Percentiles rank a stretch among this genome's conserved stretches.
phyloP scores from a whole-genome alignment of 1,139 yeast species.

The Pneumocystis sp. region DNA sequence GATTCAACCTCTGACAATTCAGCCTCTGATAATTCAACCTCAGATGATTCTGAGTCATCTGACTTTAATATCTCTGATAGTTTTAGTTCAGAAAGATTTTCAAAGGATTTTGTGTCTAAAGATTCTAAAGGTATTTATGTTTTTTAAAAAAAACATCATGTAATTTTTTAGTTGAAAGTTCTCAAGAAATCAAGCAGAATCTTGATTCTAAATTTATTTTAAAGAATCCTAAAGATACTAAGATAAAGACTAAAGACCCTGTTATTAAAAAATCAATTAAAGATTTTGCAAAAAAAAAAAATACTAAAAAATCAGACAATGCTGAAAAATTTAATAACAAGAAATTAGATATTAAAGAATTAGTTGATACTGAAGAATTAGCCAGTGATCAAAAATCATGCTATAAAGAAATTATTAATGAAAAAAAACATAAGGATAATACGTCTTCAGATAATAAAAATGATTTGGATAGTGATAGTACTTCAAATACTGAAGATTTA shows the following conservation, averaged over 20 bases:
- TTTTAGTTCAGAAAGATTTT: constrained; percentile 21
- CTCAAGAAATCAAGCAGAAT: background rate
- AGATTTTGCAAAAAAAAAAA: background rate
- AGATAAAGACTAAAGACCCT: background rate
- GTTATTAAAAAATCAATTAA: background rate
- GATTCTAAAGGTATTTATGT: constrained; percentile 4
- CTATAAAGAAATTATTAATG: background rate
- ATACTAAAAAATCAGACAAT: background rate
- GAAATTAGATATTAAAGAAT: background rate
- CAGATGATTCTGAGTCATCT: constrained; percentile 4
- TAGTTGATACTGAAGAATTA: background rate
- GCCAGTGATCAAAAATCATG: background rate
- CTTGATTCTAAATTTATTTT: background rate
- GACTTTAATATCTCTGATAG: constrained; percentile 11
- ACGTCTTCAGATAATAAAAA: background rate
- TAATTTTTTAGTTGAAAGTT: constrained; percentile 11
- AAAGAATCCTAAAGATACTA: background rate
- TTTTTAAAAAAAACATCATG: background rate
- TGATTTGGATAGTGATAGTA: background rate
- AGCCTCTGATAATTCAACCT: constrained; percentile 1
- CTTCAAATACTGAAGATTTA: background rate
- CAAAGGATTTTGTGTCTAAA: constrained; percentile 11
- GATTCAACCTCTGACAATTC: constrained; percentile 7
- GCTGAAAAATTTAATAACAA: background rate
- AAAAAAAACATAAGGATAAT: background rate